A percentile compares a stretch with the other conserved stretches of the same genome.
Conservation (phyloP, 257 asterid species). For the Solanum piurae region DNA sequence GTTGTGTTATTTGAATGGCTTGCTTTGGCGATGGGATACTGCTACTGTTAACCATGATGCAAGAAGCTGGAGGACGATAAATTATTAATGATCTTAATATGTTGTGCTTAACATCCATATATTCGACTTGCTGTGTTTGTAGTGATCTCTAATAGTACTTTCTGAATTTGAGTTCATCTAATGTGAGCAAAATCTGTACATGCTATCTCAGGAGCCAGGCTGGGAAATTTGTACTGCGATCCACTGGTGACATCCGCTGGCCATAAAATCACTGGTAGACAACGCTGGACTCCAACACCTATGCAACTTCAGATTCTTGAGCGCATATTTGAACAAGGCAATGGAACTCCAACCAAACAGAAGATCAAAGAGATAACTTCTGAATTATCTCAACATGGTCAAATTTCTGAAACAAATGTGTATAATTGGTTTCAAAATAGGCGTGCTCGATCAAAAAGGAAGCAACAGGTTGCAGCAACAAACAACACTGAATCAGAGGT, state of each 20-base stretch:
- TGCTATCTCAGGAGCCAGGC: constrained; percentile 57
- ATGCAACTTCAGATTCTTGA: constrained; percentile 93
- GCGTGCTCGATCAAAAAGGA: constrained; percentile 95
- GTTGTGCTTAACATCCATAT: background rate
- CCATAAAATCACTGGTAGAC: constrained; percentile 82
- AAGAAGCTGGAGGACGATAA: background rate
- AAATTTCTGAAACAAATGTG: constrained; percentile 92
- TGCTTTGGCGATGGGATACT: background rate
- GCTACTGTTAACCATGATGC: background rate
- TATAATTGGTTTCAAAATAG: constrained; percentile 98
- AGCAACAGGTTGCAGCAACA: constrained; percentile 53
- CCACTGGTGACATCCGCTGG: constrained; percentile 63
- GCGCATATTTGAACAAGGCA: constrained; percentile 85
- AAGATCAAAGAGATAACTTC: constrained; percentile 88
- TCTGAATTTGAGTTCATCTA: background rate
- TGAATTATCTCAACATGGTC: constrained; percentile 90
- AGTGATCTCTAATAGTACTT: background rate
- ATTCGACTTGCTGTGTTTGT: background rate
- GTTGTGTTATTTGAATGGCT: background rate
- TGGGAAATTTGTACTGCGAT: constrained; percentile 78
- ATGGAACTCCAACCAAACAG: constrained; percentile 94
- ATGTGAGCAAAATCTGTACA: background rate
- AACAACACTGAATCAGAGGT: constrained; percentile 74
- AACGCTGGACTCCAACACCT: constrained; percentile 95
- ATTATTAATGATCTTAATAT: background rate